A percentile compares a stretch with the other conserved stretches of the same genome.
Evolutionary conservation across 345 rosid species (phyloP).

Genomic region (Euclidium syriacum): DNA sequence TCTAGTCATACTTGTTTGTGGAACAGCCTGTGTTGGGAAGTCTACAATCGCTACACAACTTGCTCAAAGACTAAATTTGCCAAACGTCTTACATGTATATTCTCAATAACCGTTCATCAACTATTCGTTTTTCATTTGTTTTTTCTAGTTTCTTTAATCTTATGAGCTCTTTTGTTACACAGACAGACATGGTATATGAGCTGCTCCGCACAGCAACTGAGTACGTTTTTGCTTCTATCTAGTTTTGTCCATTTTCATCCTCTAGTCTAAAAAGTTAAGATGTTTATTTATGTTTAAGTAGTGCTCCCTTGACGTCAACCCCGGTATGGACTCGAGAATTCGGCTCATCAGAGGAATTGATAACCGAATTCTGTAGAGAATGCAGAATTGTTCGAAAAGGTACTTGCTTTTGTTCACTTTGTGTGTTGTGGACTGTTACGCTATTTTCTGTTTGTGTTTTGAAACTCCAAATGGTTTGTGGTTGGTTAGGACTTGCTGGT

Average conservation of each 20-base stretch:
- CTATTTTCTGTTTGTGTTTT: neutral
- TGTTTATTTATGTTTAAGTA: constrained; percentile 15
- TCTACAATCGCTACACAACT: constrained; percentile 98
- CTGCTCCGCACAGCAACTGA: constrained; percentile 85
- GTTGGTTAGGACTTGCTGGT: constrained; percentile 81
- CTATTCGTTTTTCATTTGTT: neutral
- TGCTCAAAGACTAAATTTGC: constrained; percentile 95
- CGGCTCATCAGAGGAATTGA: constrained; percentile 78
- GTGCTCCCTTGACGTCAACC: constrained; percentile 89
- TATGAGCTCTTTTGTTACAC: constrained; percentile 26
- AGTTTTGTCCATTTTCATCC: neutral
- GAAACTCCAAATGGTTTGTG: constrained; percentile 7
- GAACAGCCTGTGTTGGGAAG: constrained; percentile 98
- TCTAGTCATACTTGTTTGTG: constrained; percentile 94
- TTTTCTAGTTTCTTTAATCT: neutral
- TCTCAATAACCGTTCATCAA: neutral
- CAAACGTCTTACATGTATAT: constrained; percentile 88
- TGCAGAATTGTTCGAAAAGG: constrained; percentile 99
- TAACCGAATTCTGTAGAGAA: constrained; percentile 92
- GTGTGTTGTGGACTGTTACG: neutral
- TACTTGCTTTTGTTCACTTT: constrained; percentile 20
- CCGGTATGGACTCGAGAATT: constrained; percentile 95
- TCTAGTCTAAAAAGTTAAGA: neutral
- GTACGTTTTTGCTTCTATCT: constrained; percentile 38
- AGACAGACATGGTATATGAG: constrained; percentile 94